phyloP scores from a whole-genome alignment of 2,329 filamentous ascomycete genomes.

The Fusarium metavorans region DNA sequence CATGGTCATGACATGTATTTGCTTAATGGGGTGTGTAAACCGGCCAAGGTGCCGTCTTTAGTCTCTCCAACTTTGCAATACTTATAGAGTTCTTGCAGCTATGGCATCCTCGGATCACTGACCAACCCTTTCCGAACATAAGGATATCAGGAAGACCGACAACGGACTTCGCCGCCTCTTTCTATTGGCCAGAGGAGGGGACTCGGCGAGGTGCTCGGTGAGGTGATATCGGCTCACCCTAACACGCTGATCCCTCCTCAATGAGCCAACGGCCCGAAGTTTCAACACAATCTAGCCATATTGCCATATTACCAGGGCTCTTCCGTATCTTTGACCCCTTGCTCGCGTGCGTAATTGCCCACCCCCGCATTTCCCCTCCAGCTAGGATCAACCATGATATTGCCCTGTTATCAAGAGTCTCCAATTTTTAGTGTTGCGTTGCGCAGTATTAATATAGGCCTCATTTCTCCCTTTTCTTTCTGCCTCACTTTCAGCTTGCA shows the following conservation, averaged over 20 bases:
- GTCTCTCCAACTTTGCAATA: background rate
- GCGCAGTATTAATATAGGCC: background rate
- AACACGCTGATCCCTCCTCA: slow-evolving; percentile 24
- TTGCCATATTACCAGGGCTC: background rate
- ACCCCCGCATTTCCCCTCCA: slow-evolving; percentile 14
- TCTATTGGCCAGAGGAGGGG: background rate
- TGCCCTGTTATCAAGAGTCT: background rate
- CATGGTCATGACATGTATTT: no score
- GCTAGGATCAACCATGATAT: background rate
- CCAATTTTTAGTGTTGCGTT: background rate
- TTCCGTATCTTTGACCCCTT: background rate
- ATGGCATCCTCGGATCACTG: background rate
- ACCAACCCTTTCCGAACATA: background rate
- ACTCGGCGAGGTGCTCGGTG: background rate
- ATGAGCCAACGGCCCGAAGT: slow-evolving; percentile 1
- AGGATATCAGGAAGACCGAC: background rate
- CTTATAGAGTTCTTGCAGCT: background rate
- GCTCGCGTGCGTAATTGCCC: background rate
- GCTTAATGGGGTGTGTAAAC: background rate
- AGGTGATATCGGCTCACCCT: background rate
- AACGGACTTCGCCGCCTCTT: background rate
- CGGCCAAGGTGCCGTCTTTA: background rate
- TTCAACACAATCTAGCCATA: background rate
- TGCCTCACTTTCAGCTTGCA: background rate
- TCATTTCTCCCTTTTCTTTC: background rate